Conservation (phyloP, 2,329 filamentous ascomycete genomes). For the Colletotrichum lentis region DNA sequence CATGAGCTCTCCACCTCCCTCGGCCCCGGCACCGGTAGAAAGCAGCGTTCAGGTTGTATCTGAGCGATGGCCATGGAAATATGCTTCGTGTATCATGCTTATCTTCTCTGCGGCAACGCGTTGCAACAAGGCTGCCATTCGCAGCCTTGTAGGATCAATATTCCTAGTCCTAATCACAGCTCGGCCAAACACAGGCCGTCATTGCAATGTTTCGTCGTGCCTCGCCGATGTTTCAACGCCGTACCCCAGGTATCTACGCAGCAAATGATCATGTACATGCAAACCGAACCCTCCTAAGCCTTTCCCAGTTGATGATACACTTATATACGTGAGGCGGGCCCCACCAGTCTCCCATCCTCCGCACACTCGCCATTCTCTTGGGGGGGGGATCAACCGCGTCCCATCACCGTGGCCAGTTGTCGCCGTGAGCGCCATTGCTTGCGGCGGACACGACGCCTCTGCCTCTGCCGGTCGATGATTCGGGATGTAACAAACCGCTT, state of each 20-base stretch:
- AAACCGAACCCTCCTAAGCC: conserved; percentile 1
- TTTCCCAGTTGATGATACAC: conserved; percentile 15
- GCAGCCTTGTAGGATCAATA: background rate
- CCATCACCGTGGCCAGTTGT: conserved; percentile 28
- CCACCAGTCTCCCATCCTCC: background rate
- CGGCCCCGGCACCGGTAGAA: background rate
- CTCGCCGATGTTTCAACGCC: conserved; percentile 6
- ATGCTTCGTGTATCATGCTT: background rate
- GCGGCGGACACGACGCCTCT: conserved; percentile 14
- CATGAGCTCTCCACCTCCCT: background rate
- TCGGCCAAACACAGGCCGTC: background rate
- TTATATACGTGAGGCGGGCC: background rate
- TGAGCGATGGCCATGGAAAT: background rate
- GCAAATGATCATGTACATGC: background rate
- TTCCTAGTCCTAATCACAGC: background rate
- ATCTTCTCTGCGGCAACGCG: background rate
- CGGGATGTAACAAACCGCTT: conserved; percentile 22
- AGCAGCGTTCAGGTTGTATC: background rate
- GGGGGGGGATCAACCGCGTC: no score
- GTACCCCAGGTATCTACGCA: conserved; percentile 4
- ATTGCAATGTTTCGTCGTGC: background rate
- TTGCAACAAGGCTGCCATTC: background rate
- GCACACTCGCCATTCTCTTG: background rate
- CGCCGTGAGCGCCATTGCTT: conserved; percentile 19
- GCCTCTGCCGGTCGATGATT: conserved; percentile 17